Percentiles rank a stretch among this genome's conserved stretches.
These are phyloP conservation scores for Bipolaris victoriae DNA, from an alignment of 2,329 filamentous ascomycete genomes.

Conservation along the genomic window DNA sequence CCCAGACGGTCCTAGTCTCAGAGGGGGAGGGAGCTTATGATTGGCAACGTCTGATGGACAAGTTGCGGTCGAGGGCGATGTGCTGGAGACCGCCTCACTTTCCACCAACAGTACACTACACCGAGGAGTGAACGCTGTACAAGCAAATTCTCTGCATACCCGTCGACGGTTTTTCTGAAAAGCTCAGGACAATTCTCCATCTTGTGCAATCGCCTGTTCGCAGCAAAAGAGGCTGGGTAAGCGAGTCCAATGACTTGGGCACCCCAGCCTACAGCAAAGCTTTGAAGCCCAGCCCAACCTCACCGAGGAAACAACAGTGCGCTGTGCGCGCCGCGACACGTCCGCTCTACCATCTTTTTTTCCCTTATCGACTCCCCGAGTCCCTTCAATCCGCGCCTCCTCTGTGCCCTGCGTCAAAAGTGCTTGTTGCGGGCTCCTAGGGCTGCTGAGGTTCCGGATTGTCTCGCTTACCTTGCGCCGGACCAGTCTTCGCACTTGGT, in stretches of 20 bases:
- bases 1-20: conserved; percentile 20
- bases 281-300: conserved; percentile 33
- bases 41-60: conserved; percentile 24
- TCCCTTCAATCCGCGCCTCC: conserved; percentile 5
- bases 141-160: conserved; percentile 8
- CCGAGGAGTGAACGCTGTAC: neutral
- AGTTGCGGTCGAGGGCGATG: conserved; percentile 26
- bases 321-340: conserved; percentile 26
- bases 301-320: conserved; percentile 26
- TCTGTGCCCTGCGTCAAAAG: conserved; percentile 22
- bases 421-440: conserved; percentile 21
- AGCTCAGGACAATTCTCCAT: conserved; percentile 8
- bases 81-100: conserved; percentile 24
- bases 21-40: conserved; percentile 14
- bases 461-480: conserved; percentile 19
- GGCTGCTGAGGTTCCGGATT: conserved; percentile 14
- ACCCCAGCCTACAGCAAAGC: conserved; percentile 30
- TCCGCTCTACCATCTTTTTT: conserved; percentile 14
- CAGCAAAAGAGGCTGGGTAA: conserved; percentile 28
- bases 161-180: neutral
- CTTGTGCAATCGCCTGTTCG: conserved; percentile 23
- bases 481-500: conserved; percentile 8
- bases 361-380: conserved; percentile 12
- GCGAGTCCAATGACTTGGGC: conserved; percentile 34
- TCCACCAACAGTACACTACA: neutral